Conservation (phyloP, 192 early-diverging fungal species). For the Podila minutissima region DNA sequence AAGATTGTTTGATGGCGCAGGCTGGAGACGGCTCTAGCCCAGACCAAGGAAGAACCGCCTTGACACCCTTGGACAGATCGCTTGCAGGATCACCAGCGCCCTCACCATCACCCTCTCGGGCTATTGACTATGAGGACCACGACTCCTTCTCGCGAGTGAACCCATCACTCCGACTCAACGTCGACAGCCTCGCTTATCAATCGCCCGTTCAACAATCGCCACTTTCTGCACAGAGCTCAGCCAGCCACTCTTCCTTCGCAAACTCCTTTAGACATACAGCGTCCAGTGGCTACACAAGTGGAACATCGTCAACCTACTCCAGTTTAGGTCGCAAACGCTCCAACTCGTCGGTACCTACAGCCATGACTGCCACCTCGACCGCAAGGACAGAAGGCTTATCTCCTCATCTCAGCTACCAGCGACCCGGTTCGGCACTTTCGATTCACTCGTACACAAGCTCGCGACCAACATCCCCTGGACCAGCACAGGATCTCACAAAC, state of each 20-base stretch:
- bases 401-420: conserved; percentile 4
- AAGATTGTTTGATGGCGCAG: conserved; percentile 55
- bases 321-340: conserved; percentile 28
- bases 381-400: not conserved
- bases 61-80: not conserved
- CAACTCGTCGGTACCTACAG: conserved; percentile 4
- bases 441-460: conserved; percentile 43
- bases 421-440: conserved; percentile 42
- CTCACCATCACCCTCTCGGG: not conserved
- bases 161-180: not conserved
- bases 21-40: conserved; percentile 19
- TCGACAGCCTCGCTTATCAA: not conserved
- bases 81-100: not conserved
- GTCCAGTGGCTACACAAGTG: conserved; percentile 43
- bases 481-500: not conserved
- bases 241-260: conserved; percentile 36
- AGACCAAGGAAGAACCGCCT: conserved; percentile 2
- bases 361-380: not conserved
- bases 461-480: conserved; percentile 19
- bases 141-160: not conserved
- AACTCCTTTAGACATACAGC: conserved; percentile 5
- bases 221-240: conserved; percentile 23
- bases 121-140: not conserved
- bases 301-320: conserved; percentile 36
- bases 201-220: conserved; percentile 9